phyloP scores from a whole-genome alignment of 108 stramenopile species.

The Parmales sp. region DNA sequence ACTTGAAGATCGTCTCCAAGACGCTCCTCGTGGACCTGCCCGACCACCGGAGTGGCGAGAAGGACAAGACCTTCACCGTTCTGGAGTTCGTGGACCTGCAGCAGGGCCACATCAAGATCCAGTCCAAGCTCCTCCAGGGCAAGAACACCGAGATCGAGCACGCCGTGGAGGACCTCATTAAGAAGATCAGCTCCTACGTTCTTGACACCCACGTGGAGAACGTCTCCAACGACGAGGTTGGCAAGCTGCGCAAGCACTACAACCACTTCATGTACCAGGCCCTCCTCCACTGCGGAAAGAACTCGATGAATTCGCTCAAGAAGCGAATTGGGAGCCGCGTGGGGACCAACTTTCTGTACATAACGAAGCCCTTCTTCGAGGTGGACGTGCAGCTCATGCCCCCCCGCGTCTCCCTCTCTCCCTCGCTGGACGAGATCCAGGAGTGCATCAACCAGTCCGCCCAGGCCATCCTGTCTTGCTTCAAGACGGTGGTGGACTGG shows the following conservation, averaged over 20 bases:
- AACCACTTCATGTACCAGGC: conserved; percentile 87
- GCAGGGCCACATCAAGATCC: conserved; percentile 49
- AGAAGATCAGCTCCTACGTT: conserved; percentile 53
- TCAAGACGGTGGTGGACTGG: conserved; percentile 69
- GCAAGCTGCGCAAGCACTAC: conserved; percentile 73
- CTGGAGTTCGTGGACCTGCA: conserved; percentile 81
- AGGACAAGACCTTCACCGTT: no score
- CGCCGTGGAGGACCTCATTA: conserved; percentile 70
- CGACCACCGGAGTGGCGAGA: conserved; percentile 50
- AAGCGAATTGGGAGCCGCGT: conserved; percentile 57
- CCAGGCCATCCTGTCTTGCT: conserved; percentile 69
- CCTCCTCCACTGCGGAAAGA: conserved; percentile 70
- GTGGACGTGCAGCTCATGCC: conserved; percentile 73
- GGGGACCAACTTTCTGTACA: conserved; percentile 38
- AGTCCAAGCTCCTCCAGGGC: conserved; percentile 62
- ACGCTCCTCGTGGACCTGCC: conserved; percentile 77
- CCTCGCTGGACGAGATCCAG: conserved; percentile 77
- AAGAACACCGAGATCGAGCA: conserved; percentile 79
- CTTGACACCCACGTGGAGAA: conserved; percentile 59
- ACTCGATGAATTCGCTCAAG: conserved; percentile 78
- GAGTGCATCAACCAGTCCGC: conserved; percentile 75
- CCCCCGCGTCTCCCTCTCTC: conserved; percentile 51
- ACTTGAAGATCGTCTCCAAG: conserved; percentile 69
- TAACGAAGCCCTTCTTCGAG: conserved; percentile 73
- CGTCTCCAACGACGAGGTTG: conserved; percentile 51